These are phyloP conservation scores for Barnettozyma pratensis DNA, from an alignment of 805 yeast species.

Conservation along the genomic window DNA sequence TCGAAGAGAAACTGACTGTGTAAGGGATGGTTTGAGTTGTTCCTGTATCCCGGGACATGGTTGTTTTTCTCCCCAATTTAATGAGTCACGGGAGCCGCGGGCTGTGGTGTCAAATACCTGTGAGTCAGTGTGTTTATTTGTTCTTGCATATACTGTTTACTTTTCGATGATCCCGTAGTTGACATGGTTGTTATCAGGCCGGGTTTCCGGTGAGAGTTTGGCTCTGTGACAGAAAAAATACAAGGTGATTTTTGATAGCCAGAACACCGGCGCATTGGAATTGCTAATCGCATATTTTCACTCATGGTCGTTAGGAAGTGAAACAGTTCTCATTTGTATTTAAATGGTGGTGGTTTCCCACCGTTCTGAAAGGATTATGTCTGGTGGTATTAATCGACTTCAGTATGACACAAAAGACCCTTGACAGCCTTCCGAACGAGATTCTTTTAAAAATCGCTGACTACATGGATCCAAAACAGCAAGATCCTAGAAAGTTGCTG, in stretches of 20 bases:
- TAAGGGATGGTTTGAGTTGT: conserved; percentile 1
- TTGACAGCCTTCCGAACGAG: conserved; percentile 6
- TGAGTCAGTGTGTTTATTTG: not conserved
- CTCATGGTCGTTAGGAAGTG: no score
- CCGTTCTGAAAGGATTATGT: no score
- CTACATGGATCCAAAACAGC: conserved; percentile 2
- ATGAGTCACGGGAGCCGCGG: not conserved
- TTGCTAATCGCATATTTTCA: no score
- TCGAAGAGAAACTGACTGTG: conserved; percentile 49
- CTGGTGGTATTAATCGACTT: not conserved
- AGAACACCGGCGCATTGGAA: no score
- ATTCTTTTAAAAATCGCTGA: conserved; percentile 2
- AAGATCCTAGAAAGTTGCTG: conserved; percentile 4
- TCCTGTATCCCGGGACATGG: no score
- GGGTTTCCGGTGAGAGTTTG: not conserved
- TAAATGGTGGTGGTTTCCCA: no score
- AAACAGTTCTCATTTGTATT: no score
- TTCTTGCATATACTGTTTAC: not conserved
- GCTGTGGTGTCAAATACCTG: no score
- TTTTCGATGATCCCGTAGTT: no score
- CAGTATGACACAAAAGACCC: not conserved
- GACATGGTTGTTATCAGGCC: not conserved
- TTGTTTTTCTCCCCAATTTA: not conserved
- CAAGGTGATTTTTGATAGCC: no score
- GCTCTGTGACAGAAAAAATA: no score